Evolutionary conservation across 2,329 filamentous ascomycete genomes (phyloP).

Genomic region (Sporothrix variecibatus): DNA sequence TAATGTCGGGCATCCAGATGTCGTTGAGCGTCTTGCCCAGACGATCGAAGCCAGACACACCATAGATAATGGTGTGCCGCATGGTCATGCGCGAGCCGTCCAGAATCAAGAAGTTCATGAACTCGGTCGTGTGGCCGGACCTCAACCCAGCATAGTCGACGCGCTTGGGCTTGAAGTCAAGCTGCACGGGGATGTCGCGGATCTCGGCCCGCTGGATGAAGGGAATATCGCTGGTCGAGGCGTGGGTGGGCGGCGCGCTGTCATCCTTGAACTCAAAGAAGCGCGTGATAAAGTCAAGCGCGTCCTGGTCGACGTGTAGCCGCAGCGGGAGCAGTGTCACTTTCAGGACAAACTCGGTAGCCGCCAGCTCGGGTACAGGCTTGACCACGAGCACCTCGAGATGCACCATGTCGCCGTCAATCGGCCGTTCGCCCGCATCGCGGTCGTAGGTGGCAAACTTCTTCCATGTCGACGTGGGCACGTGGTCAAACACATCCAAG

Average conservation of each 20-base stretch:
- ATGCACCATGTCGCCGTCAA: constrained; percentile 85
- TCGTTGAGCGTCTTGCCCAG: constrained; percentile 89
- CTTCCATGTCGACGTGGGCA: constrained; percentile 95
- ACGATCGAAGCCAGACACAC: constrained; percentile 85
- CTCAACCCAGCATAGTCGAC: constrained; percentile 92
- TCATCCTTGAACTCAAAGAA: constrained; percentile 99
- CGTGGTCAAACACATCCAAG: constrained; percentile 89
- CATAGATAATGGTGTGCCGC: constrained; percentile 88
- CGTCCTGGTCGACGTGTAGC: constrained; percentile 95
- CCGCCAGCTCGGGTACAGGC: constrained; percentile 79
- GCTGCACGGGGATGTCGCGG: constrained; percentile 76
- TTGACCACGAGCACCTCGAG: constrained; percentile 85
- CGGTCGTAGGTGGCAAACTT: constrained; percentile 96
- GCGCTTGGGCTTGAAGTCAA: constrained; percentile 97
- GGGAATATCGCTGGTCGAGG: constrained; percentile 69
- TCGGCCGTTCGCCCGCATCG: constrained; percentile 82
- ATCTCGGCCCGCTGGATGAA: constrained; percentile 92
- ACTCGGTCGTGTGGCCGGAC: constrained; percentile 92
- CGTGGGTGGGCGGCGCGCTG: constrained; percentile 49
- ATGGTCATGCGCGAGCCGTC: constrained; percentile 86
- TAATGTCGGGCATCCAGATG: constrained; percentile 95
- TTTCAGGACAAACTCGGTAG: constrained; percentile 84
- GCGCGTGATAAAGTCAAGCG: constrained; percentile 91
- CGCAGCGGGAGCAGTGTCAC: constrained; percentile 79
- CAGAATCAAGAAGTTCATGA: constrained; percentile 97